Evolutionary conservation across 306 rosid species (phyloP), one percentile per base, ranked within the genome.

Genomic region (Prinsepia uniflora): DNA sequence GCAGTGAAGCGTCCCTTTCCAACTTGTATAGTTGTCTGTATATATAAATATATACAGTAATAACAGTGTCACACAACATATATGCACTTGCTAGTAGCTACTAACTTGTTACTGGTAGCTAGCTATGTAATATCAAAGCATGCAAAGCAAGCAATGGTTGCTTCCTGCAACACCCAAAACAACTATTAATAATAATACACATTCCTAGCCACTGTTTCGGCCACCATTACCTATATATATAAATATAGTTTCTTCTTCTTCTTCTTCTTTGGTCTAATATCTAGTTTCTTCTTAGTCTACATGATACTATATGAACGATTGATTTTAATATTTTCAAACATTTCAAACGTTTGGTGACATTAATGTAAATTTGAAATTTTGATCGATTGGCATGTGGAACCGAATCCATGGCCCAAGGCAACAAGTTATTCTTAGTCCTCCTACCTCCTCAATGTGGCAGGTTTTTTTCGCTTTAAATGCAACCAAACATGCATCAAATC

Each of bases 401-500:
- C 62, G 57, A 77, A 70, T 64, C 18, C 46, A 43, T 41, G 44
- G 19, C 46, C 22, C 10, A 39, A 46, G 44, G 46, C 67, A 57
- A 47, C 55, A 30, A 62, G 67, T 71, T 13, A 69, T n/a, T 55
- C 42, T 17, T 15, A 30, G 71, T 30, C 40, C 8, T 47, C 57
- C 56, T 30, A 30, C 36, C 15, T 46, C 43, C 57, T 40, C 42
- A 61, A 5, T 19, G 47, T 5, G 42, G 68, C 18, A 43, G 18
- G 12, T 17, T 8, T 13, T 61, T 34, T 57, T 20, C 6, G 65
- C 79, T 76, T 22, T 57, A 64, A 80, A 65, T 58, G 65, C 30
- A 54, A 72, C 43, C 49, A 17, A 63, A 64, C 55, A 30, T 30
- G 36, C 36, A 66, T 74, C 73, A 70, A 70, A 77, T 79, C 69